Evolutionary conservation across 139 green algal genomes (phyloP).

Genomic region (Trebouxia sp.): DNA sequence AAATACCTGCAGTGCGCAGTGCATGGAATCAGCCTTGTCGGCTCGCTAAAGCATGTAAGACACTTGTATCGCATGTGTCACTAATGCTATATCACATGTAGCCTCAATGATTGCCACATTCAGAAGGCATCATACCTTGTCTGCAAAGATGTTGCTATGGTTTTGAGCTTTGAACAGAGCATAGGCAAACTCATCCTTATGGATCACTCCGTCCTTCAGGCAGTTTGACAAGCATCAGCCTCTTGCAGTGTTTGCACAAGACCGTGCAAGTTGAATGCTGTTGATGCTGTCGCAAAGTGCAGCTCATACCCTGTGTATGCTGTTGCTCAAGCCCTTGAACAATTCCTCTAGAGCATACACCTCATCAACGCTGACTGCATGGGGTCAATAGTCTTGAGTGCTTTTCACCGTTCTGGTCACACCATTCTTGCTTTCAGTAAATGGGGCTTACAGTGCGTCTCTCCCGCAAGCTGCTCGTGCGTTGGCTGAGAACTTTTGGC

Average conservation of each 20-base stretch:
- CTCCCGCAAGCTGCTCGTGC: conserved; percentile 17
- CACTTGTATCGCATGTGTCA: neutral
- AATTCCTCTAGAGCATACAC: conserved; percentile 59
- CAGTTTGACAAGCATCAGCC: neutral
- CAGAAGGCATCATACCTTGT: conserved; percentile 43
- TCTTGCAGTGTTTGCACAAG: no score
- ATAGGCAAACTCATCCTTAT: conserved; percentile 73
- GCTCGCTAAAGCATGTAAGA: no score
- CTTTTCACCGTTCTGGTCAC: neutral
- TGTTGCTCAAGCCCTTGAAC: conserved; percentile 59
- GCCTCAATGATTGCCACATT: neutral
- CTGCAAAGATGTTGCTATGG: conserved; percentile 64
- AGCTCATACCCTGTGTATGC: conserved; percentile 46
- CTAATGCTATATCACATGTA: neutral
- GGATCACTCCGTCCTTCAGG: conserved; percentile 65
- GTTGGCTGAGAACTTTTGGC: neutral
- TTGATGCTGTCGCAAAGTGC: no score
- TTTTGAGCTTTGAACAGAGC: conserved; percentile 63
- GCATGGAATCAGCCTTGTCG: neutral
- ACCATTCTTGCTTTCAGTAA: neutral
- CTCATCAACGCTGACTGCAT: conserved; percentile 55
- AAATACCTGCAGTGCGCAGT: conserved; percentile 53
- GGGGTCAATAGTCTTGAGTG: neutral
- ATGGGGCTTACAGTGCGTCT: conserved; percentile 3
- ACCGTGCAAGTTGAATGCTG: no score